A percentile compares a stretch with the other conserved stretches of the same genome.
Evolutionary conservation across 2,329 filamentous ascomycete species (phyloP).

Genomic region (Alternaria ventricosa): DNA sequence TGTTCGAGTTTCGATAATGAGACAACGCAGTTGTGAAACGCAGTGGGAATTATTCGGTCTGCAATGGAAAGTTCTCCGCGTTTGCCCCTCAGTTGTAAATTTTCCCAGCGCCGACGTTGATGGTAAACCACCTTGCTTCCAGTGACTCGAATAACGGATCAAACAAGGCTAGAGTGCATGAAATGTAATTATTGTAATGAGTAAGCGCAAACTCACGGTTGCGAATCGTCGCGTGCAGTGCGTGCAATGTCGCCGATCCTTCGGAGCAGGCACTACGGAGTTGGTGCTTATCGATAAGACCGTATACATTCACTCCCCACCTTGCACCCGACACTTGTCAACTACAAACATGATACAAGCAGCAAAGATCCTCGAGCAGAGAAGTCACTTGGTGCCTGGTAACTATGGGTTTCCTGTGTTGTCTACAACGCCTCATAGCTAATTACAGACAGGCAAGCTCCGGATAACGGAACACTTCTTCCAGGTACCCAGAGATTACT

Average conservation of each 20-base stretch:
- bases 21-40: background rate
- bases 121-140: background rate
- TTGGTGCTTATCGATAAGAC: conserved; percentile 29
- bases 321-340: conserved; percentile 1
- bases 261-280: conserved; percentile 24
- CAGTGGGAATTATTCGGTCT: background rate
- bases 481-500: conserved; percentile 82
- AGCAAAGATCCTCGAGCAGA: conserved; percentile 56
- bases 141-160: background rate
- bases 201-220: background rate
- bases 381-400: conserved; percentile 55
- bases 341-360: conserved; percentile 47
- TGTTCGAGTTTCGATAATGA: conserved; percentile 8
- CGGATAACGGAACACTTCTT: conserved; percentile 84
- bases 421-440: background rate
- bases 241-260: conserved; percentile 1
- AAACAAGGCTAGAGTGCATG: too few relatives aligned
- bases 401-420: background rate
- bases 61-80: conserved; percentile 1
- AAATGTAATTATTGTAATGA: background rate
- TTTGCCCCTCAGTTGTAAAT: conserved; percentile 31
- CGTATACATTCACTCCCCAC: conserved; percentile 18
- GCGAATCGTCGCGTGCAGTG: background rate
- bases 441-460: conserved; percentile 67
- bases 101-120: conserved; percentile 10